Conservation (phyloP, 2,329 filamentous ascomycete species). For the Neopestalotiopsis sp. region DNA sequence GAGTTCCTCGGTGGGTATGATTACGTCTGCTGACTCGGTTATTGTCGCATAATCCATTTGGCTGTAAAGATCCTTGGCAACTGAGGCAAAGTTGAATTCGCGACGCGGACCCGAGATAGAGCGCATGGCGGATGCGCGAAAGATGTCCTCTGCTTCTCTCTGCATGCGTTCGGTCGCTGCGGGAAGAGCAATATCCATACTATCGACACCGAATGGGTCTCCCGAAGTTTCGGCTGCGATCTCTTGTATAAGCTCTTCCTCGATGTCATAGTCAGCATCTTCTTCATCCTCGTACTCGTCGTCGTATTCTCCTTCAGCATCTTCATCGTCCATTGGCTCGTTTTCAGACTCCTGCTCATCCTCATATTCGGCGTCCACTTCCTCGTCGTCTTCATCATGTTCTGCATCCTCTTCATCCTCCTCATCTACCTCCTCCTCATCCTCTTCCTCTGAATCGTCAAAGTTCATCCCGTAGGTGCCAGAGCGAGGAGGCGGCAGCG, state of each 20-base stretch:
- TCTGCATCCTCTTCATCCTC: constrained; percentile 45
- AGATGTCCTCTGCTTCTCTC: constrained; percentile 62
- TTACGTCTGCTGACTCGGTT: constrained; percentile 72
- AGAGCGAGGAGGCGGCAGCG: constrained; percentile 18
- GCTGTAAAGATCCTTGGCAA: constrained; percentile 74
- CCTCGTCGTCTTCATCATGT: constrained; percentile 43
- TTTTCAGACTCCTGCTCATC: constrained; percentile 35
- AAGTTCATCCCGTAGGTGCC: constrained; percentile 31
- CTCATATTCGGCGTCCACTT: constrained; percentile 48
- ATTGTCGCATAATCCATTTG: constrained; percentile 64
- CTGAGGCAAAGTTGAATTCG: constrained; percentile 69
- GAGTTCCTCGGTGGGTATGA: constrained; percentile 77
- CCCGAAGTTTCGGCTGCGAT: constrained; percentile 35
- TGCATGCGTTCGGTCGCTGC: constrained; percentile 59
- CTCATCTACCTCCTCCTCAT: constrained; percentile 35
- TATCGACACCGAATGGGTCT: constrained; percentile 38
- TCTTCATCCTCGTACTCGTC: constrained; percentile 45
- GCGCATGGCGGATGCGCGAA: constrained; percentile 56
- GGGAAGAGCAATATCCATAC: constrained; percentile 60
- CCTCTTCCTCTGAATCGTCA: constrained; percentile 46
- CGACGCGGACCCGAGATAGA: constrained; percentile 47
- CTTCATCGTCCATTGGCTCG: constrained; percentile 37
- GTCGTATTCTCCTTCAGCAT: constrained; percentile 39
- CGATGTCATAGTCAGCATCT: constrained; percentile 41
- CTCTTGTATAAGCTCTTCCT: constrained; percentile 40